phyloP scores from a whole-genome alignment of 441 rosid genomes.

The Dalechampia spathulata region DNA sequence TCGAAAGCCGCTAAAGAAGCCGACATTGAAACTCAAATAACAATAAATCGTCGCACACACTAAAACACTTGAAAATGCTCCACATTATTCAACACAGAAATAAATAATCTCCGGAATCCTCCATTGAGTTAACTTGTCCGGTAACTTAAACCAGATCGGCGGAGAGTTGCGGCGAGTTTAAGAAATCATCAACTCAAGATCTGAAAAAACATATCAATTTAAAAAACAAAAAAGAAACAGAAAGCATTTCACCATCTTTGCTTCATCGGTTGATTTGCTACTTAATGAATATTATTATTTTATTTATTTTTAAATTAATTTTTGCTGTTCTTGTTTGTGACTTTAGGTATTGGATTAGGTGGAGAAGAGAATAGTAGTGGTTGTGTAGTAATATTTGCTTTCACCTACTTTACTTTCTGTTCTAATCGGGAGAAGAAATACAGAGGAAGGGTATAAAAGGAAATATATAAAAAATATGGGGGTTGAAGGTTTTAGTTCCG shows the following conservation, averaged over 20 bases:
- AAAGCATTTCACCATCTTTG: too few species aligned
- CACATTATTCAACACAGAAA: not conserved
- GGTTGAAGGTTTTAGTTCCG: slow-evolving; percentile 19
- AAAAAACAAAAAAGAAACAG: too few species aligned
- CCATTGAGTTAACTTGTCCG: too few species aligned
- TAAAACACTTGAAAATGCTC: too few species aligned
- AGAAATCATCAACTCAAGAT: too few species aligned
- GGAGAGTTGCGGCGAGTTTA: too few species aligned
- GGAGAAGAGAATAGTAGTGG: slow-evolving; percentile 20
- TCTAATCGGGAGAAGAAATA: not conserved
- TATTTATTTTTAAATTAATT: not conserved
- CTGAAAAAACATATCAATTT: too few species aligned
- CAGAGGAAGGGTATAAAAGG: slow-evolving; percentile 8
- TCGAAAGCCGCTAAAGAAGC: slow-evolving; percentile 82
- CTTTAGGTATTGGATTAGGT: slow-evolving; percentile 37
- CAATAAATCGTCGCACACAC: not conserved
- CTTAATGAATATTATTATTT: too few species aligned
- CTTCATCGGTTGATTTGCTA: too few species aligned
- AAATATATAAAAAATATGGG: too few species aligned
- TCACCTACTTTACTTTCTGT: not conserved
- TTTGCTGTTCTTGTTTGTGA: not conserved
- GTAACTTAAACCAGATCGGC: too few species aligned
- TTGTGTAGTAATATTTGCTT: slow-evolving; percentile 26
- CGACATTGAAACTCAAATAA: slow-evolving; percentile 46
- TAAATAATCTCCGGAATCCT: too few species aligned